A percentile compares a stretch with the other conserved stretches of the same genome.
These are phyloP conservation scores for Rhodosporidiobolus sp. DNA, from an alignment of 768 basidiomycete species.

Conservation along the genomic window DNA sequence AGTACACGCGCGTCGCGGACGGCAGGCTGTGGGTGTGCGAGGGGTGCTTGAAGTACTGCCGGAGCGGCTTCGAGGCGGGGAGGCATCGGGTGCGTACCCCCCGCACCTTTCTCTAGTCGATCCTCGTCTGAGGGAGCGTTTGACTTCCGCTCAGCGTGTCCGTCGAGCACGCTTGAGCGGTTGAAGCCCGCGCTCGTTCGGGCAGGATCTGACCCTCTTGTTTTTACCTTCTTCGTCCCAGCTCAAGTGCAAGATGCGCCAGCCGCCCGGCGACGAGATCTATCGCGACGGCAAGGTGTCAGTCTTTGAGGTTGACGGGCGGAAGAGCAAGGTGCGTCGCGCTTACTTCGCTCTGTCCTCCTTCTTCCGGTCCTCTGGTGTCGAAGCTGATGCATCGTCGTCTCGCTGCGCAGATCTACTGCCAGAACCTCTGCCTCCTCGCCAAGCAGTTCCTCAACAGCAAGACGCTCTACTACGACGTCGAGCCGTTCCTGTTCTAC, in stretches of 20 bases:
- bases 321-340: constrained; percentile 79
- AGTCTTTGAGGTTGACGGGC: constrained; percentile 95
- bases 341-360: not conserved
- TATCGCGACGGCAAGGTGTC: constrained; percentile 84
- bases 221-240: constrained; percentile 48
- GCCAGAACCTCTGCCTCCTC: constrained; percentile 93
- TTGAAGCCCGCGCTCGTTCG: too few relatives aligned
- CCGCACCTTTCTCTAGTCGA: not conserved
- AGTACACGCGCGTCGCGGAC: constrained; percentile 87
- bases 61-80: constrained; percentile 77
- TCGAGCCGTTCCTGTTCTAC: constrained; percentile 98
- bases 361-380: not conserved
- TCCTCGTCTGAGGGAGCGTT: not conserved
- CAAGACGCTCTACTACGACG: constrained; percentile 98
- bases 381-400: not conserved
- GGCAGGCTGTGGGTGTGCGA: constrained; percentile 95
- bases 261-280: constrained; percentile 98
- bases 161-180: too few relatives aligned
- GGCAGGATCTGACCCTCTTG: not conserved
- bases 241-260: constrained; percentile 91
- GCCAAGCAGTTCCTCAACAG: constrained; percentile 99
- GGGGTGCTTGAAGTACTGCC: constrained; percentile 97
- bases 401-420: constrained; percentile 71
- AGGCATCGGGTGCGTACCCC: constrained; percentile 70
- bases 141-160: not conserved